These are phyloP conservation scores for Vanrija pseudolonga DNA, from an alignment of 1,284 basidiomycete genomes.

Conservation along the genomic window DNA sequence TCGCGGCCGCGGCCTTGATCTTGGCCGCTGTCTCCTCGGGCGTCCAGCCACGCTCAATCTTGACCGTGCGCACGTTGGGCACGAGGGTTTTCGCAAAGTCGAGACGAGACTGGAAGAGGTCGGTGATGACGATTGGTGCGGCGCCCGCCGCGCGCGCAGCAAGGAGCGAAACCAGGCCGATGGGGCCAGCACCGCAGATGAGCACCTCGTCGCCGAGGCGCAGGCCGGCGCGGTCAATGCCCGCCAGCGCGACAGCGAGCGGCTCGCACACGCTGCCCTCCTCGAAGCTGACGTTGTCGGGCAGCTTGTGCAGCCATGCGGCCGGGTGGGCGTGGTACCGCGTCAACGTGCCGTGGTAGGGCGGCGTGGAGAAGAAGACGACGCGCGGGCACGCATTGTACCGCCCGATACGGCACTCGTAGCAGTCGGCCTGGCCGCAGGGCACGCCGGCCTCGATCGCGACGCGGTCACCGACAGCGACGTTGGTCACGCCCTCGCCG, in stretches of 20 bases:
- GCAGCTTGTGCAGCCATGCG: constrained; percentile 54
- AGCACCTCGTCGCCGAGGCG: constrained; percentile 51
- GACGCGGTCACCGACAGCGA: constrained; percentile 49
- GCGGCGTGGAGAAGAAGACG: constrained; percentile 52
- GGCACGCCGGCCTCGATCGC: constrained; percentile 51
- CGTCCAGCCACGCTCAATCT: constrained; percentile 36
- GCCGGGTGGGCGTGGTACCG: constrained; percentile 55
- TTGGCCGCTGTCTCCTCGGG: constrained; percentile 38
- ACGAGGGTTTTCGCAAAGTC: constrained; percentile 54
- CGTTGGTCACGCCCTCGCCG: constrained; percentile 40
- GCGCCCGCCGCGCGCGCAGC: constrained; percentile 54
- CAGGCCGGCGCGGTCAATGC: constrained; percentile 52
- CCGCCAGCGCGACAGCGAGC: constrained; percentile 53
- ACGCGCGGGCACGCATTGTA: constrained; percentile 46
- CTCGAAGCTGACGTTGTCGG: constrained; percentile 51
- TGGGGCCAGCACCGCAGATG: constrained; percentile 52
- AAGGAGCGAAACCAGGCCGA: constrained; percentile 54
- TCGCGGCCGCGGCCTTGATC: constrained; percentile 43
- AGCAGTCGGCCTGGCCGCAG: constrained; percentile 33
- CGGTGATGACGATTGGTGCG: constrained; percentile 54
- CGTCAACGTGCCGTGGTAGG: constrained; percentile 51
- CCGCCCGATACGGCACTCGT: constrained; percentile 40
- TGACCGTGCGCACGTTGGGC: constrained; percentile 50
- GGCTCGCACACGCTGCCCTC: constrained; percentile 56
- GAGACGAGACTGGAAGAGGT: constrained; percentile 52